Base-by-base conservation (phyloP, 495 filamentous ascomycete species). In the Penicillium cosmopolitanum region DNA sequence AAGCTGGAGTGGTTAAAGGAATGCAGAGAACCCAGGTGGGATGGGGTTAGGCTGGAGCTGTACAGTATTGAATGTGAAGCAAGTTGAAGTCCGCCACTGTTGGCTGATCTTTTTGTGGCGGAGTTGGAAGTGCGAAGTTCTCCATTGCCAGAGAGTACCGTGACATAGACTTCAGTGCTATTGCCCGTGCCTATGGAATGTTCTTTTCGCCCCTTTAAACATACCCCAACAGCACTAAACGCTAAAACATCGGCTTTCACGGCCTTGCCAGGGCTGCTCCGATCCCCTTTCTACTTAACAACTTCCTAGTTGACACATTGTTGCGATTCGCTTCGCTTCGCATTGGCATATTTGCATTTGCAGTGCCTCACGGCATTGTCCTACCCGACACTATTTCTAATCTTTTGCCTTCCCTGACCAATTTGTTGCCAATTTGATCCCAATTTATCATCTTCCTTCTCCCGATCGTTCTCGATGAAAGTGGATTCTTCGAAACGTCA, bases 401-500 rank as follows among this genome's bases (percentile, higher is more conserved):
- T 23, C 46, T 7, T 28, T 44, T 44, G n/a, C 42, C 42, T 44
- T 4, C 42, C 42, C 42, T 44, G 42, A 44, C 16, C 42, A 44
- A 44, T 46, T 31, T 31, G 13, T 40, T 38, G 2, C 23, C 3
- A 23, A 23, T 23, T 23, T 23, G 23, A 23, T 23, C 23, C 4
- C 23, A 34, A 52, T 52, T 57, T 44, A 13, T 53, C 47, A 58
- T 56, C 40, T 47, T 40, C 34, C 2, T 4, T 54, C 16, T 21
- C 28, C 28, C 12, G 60, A 58, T 46, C 56, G 38, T 58, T 63
- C 60, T 63, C 43, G 60, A 63, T 59, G 57, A 50, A 53, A 35
- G 55, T 58, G 51, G 51, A 48, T 54, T 50, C 28, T 43, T 54
- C 34, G 40, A 44, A 53, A 53, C 50, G 60, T 62, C 59, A 62